Conservation (phyloP, 495 filamentous ascomycete genomes). For the Aspergillus ostianus region DNA sequence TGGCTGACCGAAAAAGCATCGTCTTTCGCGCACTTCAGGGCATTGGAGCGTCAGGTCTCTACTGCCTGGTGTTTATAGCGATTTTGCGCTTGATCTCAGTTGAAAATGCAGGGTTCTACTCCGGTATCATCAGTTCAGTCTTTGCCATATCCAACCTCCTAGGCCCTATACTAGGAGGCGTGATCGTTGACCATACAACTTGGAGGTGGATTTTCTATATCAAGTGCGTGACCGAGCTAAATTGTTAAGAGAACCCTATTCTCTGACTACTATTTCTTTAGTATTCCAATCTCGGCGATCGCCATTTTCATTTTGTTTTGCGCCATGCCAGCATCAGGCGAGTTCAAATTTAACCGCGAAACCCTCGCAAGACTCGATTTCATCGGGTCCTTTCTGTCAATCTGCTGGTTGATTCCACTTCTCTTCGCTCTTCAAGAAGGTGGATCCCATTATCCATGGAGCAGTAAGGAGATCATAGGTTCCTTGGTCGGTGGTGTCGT, state of each 20-base stretch:
- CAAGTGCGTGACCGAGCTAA: conserved; percentile 1
- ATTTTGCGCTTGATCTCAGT: not conserved
- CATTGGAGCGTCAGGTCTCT: conserved; percentile 7
- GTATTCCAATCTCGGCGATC: not conserved
- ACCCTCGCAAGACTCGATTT: not conserved
- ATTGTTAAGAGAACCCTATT: not conserved
- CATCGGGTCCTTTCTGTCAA: not conserved
- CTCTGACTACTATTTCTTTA: too few relatives aligned
- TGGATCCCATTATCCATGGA: conserved; percentile 3
- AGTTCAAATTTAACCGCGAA: not conserved
- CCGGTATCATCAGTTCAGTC: conserved; percentile 10
- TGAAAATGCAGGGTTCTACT: not conserved
- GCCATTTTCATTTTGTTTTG: not conserved
- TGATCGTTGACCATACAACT: conserved; percentile 8
- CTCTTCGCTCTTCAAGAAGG: conserved; percentile 8
- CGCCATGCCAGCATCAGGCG: not conserved
- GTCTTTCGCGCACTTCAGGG: conserved; percentile 10
- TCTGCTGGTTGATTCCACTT: not conserved
- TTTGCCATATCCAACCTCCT: conserved; percentile 8
- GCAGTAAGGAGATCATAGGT: conserved; percentile 4
- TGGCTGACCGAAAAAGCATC: not conserved
- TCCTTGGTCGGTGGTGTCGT: not conserved
- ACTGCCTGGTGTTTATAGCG: not conserved
- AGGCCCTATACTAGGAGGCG: conserved; percentile 9
- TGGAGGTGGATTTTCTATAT: conserved; percentile 13